Evolutionary conservation across 495 filamentous ascomycete species (phyloP).

Genomic region (Penicillium samsonianum): DNA sequence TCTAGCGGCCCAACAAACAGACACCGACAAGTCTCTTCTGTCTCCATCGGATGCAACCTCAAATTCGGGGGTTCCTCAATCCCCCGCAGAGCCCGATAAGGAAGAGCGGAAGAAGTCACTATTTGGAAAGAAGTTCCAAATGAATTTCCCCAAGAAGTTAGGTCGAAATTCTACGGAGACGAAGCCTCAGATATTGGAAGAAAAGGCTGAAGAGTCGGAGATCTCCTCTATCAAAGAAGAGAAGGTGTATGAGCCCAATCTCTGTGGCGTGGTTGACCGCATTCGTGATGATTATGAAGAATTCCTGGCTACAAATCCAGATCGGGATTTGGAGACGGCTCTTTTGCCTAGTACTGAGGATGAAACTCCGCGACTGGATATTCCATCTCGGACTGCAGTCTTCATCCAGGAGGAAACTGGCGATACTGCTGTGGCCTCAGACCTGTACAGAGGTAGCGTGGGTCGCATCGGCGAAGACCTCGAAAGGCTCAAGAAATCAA

Average conservation of each 20-base stretch:
- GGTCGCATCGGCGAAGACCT: constrained; percentile 73
- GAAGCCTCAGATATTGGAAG: constrained; percentile 73
- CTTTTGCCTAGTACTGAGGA: constrained; percentile 76
- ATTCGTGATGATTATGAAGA: constrained; percentile 79
- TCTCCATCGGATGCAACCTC: constrained; percentile 53
- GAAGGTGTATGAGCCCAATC: constrained; percentile 78
- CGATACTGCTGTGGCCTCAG: constrained; percentile 83
- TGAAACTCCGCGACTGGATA: constrained; percentile 83
- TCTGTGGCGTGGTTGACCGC: constrained; percentile 76
- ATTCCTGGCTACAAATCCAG: constrained; percentile 56
- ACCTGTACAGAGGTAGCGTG: constrained; percentile 88
- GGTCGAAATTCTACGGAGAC: constrained; percentile 73
- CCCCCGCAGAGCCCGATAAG: constrained; percentile 67
- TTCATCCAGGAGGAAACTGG: constrained; percentile 93
- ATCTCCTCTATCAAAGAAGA: constrained; percentile 64
- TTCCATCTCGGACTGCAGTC: constrained; percentile 76
- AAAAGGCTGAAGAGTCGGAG: constrained; percentile 81
- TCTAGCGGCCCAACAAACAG: constrained; percentile 24
- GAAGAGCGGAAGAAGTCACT: constrained; percentile 71
- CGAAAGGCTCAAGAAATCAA: constrained; percentile 78
- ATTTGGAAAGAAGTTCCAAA: constrained; percentile 85
- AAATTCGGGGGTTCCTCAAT: constrained; percentile 50
- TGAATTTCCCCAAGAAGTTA: constrained; percentile 85
- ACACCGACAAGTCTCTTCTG: constrained; percentile 39
- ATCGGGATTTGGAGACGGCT: constrained; percentile 56